Evolutionary conservation across 2,329 filamentous ascomycete genomes (phyloP), one percentile per base, ranked within the genome.

Genomic region (Trichoderma atrobrunneum): DNA sequence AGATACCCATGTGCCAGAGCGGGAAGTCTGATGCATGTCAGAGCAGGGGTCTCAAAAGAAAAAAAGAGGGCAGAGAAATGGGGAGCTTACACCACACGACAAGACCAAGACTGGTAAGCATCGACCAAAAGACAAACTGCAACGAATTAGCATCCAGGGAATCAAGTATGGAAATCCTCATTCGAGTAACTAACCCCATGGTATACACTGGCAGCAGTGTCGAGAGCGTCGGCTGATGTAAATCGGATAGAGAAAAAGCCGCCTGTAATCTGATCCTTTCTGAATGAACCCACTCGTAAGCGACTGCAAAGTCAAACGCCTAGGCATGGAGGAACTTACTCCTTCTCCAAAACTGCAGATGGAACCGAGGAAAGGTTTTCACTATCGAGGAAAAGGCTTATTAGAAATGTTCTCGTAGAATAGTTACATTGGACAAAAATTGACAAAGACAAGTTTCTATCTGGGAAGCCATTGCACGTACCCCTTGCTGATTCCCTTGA

Each of bases 1-100:
- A 98, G 73, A 99, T 97, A 32, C 96, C 96, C 96, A 99, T 99
- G 81, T 98, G 90, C 96, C 96, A 99, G 12, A 99, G 88, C 16
- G 96, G 96, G 80, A 99, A 99, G 82, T 97, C 92, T 94, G 64
- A 59, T 28, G 59, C 18, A 68, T 60, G 66, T 80, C 60, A 79
- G 76, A 48, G 36, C 32, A 57, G 21, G 11, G 30, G 56, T 24
- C 48, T 18, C 48, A 11, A 3, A n/a, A 4, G 8, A 12, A 18
- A 51, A 69, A 32, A 26, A n/a, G 54, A 62, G n/a, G 68, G 39
- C 11, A 30, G 30, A 21, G 24, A 43, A 18, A 67, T 21, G 26
- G 21, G 64, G 54, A 14, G 28, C 92, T 88, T 89, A 94, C 92
- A 99, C 96, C 96, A 99, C 59, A 99, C 92, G 56, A 93, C 87